Percentiles rank a stretch among this genome's conserved stretches.
These are phyloP conservation scores for Pisolithus albus DNA, from an alignment of 768 basidiomycete species.

Conservation along the genomic window DNA sequence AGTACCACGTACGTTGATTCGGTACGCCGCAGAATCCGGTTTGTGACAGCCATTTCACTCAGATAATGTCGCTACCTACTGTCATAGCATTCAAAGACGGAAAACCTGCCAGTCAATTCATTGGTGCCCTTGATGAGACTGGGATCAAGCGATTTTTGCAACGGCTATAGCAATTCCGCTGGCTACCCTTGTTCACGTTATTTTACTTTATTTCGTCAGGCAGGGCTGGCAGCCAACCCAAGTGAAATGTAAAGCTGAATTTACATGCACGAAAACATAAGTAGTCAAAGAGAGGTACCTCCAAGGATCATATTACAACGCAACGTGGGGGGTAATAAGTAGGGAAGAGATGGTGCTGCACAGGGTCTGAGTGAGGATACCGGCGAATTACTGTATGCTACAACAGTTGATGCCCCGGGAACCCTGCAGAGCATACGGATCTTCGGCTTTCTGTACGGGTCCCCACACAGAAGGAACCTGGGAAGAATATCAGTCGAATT, in stretches of 20 bases:
- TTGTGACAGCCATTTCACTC: background rate
- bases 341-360: background rate
- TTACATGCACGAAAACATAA: constrained; percentile 8
- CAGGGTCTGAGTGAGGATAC: background rate
- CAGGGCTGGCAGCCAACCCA: too few relatives aligned
- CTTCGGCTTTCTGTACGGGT: constrained; percentile 82
- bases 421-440: constrained; percentile 80
- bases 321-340: constrained; percentile 3
- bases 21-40: background rate
- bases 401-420: constrained; percentile 47
- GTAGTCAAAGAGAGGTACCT: constrained; percentile 2
- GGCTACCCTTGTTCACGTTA: background rate
- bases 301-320: constrained; percentile 14
- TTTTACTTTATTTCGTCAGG: too few relatives aligned
- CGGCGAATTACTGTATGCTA: constrained; percentile 44
- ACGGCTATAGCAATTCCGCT: constrained; percentile 22
- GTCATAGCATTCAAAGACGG: constrained; percentile 73
- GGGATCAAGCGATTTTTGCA: constrained; percentile 42
- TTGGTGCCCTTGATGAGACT: constrained; percentile 47
- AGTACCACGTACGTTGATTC: constrained; percentile 35
- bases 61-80: constrained; percentile 76
- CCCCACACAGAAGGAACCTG: constrained; percentile 98
- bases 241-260: constrained; percentile 3
- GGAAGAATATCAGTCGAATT: constrained; percentile 11
- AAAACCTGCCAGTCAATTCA: constrained; percentile 49